Percentiles rank a stretch among this genome's conserved stretches.
Evolutionary conservation across 2,329 filamentous ascomycete species (phyloP).

Genomic region (Pseudogymnoascus sp.): DNA sequence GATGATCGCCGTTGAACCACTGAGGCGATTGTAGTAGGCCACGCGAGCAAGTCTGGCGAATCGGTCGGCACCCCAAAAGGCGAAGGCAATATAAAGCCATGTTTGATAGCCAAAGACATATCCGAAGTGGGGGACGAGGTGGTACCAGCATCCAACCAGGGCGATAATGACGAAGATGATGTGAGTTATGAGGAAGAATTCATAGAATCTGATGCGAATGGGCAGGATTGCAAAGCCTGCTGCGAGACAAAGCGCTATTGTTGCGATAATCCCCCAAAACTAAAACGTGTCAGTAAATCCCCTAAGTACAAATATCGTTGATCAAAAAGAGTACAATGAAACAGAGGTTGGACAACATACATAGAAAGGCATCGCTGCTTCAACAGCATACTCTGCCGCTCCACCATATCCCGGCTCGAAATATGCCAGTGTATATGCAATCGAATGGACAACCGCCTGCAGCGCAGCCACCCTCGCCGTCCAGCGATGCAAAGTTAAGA

Average conservation of each 20-base stretch:
- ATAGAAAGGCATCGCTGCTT: constrained; percentile 13
- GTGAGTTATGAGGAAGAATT: constrained; percentile 17
- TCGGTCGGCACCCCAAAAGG: constrained; percentile 43
- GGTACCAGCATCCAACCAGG: constrained; percentile 24
- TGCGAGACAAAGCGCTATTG: constrained; percentile 1
- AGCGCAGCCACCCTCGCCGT: constrained; percentile 40
- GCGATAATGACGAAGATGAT: constrained; percentile 17
- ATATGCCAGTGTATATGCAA: constrained; percentile 36
- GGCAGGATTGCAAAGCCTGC: neutral
- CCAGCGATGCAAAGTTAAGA: constrained; percentile 37
- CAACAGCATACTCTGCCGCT: constrained; percentile 9
- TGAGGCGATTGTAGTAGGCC: constrained; percentile 20
- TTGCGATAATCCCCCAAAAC: constrained; percentile 38
- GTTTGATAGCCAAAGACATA: constrained; percentile 41
- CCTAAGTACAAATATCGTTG: too few relatives aligned
- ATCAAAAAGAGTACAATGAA: neutral
- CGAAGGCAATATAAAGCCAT: constrained; percentile 41
- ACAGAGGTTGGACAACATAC: constrained; percentile 11
- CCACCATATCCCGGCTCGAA: constrained; percentile 20
- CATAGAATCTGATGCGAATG: constrained; percentile 16
- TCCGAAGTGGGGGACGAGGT: constrained; percentile 34
- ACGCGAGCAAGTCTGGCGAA: constrained; percentile 36
- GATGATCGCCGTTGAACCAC: neutral
- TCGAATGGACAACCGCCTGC: constrained; percentile 42
- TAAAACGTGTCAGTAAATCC: neutral